Evolutionary conservation across 768 basidiomycete species (phyloP), one percentile per base, ranked within the genome.

Genomic region (Russula sp.): DNA sequence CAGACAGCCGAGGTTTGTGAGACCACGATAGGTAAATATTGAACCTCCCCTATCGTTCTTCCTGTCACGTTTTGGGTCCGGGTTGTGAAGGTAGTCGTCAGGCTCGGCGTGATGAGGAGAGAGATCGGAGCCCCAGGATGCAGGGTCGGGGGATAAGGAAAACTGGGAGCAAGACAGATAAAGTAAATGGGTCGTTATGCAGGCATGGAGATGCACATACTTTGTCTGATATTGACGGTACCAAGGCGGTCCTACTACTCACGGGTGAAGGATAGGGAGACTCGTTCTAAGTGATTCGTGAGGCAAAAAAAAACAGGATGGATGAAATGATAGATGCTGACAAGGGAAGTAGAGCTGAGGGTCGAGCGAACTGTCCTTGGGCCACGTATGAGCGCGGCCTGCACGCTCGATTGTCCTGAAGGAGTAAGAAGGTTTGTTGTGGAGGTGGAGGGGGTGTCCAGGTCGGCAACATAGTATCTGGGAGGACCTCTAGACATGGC

Each of bases 401-500:
- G 78, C 61, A 78, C 73, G 71, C 67, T 60, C 32, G 60, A 53
- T 60, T 67, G 69, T 39, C 67, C 69, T 9, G 77, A 66, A 7
- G 75, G 71, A 1, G 75, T 73, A 43, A 85, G 73, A 56, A 85
- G 80, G 69, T 76, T 82, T 36, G 80, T 72, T 7, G 81, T 79
- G 5, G 84, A 85, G 6, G 81, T 79, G 5, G 84, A 85, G 6
- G 78, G 76, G 11, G 81, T 76, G 63, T 75, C 74, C 71, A 64
- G 72, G 71, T 67, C 76, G 77, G 60, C 73, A 76, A 55, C 75
- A 74, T 60, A 78, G 76, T 63, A 77, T 66, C 66, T 77, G 18
- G 74, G 72, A 38, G 70, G 70, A 32, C 60, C 57, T 25, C 61
- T 65, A 13, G 69, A 58, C 71, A 73, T 73, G 56, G 53, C 13